Conservation (phyloP, 306 rosid species). For the Hippophae gyantsensis region DNA sequence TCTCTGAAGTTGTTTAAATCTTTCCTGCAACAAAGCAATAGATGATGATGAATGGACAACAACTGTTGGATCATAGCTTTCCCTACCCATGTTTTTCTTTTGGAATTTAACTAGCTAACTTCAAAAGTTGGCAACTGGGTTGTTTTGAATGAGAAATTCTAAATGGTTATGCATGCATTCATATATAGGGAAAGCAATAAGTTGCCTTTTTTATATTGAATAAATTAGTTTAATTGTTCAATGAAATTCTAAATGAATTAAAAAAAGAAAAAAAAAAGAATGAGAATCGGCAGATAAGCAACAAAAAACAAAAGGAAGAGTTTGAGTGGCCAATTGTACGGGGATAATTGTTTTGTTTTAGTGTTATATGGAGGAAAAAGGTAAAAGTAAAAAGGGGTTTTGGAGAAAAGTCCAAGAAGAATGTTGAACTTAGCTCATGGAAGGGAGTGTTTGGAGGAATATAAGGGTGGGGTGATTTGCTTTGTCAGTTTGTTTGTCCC, state of each 20-base stretch:
- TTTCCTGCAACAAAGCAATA: slow-evolving; percentile 78
- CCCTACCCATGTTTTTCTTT: slow-evolving; percentile 32
- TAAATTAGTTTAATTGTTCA: too few species aligned
- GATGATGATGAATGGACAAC: slow-evolving; percentile 39
- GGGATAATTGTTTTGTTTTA: slow-evolving; percentile 12
- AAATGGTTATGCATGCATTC: too few species aligned
- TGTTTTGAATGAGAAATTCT: too few species aligned
- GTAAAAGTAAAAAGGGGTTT: slow-evolving; percentile 20
- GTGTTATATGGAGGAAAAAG: slow-evolving; percentile 27
- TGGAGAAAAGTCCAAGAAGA: slow-evolving; percentile 54
- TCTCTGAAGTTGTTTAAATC: slow-evolving; percentile 72
- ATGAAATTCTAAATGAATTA: slow-evolving; percentile 21
- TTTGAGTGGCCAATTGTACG: slow-evolving; percentile 56
- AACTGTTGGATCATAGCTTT: slow-evolving; percentile 27
- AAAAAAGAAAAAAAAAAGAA: slow-evolving; percentile 22
- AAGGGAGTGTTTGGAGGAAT: slow-evolving; percentile 82
- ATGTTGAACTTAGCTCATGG: slow-evolving; percentile 79
- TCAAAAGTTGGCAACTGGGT: too few species aligned
- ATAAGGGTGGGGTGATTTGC: slow-evolving; percentile 20
- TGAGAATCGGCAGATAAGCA: slow-evolving; percentile 58
- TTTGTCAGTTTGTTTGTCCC: slow-evolving; percentile 19
- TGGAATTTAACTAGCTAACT: too few species aligned
- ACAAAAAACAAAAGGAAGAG: slow-evolving; percentile 62
- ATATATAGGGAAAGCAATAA: too few species aligned
- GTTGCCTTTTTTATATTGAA: too few species aligned